A percentile compares a stretch with the other conserved stretches of the same genome.
Evolutionary conservation across 139 green algal species (phyloP).

Genomic region (Chlamydomonas sphaeroides): DNA sequence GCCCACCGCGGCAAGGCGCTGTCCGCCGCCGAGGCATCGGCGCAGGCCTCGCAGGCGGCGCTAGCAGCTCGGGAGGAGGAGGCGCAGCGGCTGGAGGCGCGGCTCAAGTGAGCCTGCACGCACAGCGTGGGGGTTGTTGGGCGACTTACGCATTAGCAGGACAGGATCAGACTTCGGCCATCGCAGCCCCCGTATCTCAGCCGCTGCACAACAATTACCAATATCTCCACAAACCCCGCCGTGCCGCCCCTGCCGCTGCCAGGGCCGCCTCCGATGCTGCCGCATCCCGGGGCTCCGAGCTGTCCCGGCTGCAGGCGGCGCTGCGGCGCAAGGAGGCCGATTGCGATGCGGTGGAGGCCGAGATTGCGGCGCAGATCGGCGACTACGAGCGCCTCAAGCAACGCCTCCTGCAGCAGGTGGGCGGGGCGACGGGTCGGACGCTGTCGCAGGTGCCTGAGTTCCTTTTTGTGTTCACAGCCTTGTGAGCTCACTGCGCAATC

Average conservation of each 20-base stretch:
- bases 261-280: too few species aligned
- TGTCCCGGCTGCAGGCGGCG: slow-evolving; percentile 24
- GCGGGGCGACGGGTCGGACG: not conserved
- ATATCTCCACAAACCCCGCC: too few species aligned
- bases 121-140: too few species aligned
- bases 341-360: slow-evolving; percentile 38
- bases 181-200: too few species aligned
- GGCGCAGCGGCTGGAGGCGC: slow-evolving; percentile 14
- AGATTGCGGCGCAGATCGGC: slow-evolving; percentile 44
- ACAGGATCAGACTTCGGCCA: too few species aligned
- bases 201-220: too few species aligned
- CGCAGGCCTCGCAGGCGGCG: slow-evolving; percentile 13
- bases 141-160: too few species aligned
- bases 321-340: slow-evolving; percentile 50
- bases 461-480: too few species aligned
- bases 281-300: too few species aligned
- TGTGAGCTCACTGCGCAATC: too few species aligned
- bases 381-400: slow-evolving; percentile 52
- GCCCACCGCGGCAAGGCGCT: not conserved
- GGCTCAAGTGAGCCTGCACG: not conserved
- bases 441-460: too few species aligned
- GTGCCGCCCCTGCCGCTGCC: too few species aligned
- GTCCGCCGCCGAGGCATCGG: not conserved
- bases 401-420: slow-evolving; percentile 39
- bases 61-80: slow-evolving; percentile 34